These are phyloP conservation scores for Mollisia scopiformis DNA, from an alignment of 2,329 filamentous ascomycete species.

Conservation along the genomic window DNA sequence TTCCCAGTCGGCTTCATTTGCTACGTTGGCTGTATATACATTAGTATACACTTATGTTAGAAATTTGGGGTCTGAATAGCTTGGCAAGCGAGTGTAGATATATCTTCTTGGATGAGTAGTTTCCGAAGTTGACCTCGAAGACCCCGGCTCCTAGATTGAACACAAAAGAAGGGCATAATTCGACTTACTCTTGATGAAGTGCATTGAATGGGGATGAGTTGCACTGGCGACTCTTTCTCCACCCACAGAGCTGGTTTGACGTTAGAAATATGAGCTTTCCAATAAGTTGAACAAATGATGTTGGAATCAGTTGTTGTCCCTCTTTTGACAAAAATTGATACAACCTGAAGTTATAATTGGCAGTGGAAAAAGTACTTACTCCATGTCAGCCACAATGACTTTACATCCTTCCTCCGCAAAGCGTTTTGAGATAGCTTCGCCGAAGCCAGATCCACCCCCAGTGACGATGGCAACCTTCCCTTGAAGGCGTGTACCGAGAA, in stretches of 20 bases:
- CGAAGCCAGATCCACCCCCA: constrained; percentile 66
- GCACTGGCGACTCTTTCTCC: constrained; percentile 50
- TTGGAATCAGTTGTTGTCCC: too few species aligned
- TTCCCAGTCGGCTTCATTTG: constrained; percentile 56
- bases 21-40: constrained; percentile 60
- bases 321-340: neutral
- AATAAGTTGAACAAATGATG: neutral
- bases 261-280: neutral
- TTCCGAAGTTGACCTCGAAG: too few species aligned
- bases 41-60: too few species aligned
- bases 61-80: too few species aligned
- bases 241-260: constrained; percentile 40
- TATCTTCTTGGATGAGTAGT: too few species aligned
- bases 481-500: constrained; percentile 42
- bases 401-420: constrained; percentile 62
- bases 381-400: constrained; percentile 66
- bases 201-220: constrained; percentile 31
- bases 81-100: too few species aligned
- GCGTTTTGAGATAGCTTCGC: constrained; percentile 60
- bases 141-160: too few species aligned
- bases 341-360: neutral
- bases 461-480: constrained; percentile 61
- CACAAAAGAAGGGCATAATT: too few species aligned
- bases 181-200: constrained; percentile 44
- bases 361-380: constrained; percentile 29